These are phyloP conservation scores for Wallemia mellicola DNA, from an alignment of 1,284 basidiomycete species.

Conservation along the genomic window DNA sequence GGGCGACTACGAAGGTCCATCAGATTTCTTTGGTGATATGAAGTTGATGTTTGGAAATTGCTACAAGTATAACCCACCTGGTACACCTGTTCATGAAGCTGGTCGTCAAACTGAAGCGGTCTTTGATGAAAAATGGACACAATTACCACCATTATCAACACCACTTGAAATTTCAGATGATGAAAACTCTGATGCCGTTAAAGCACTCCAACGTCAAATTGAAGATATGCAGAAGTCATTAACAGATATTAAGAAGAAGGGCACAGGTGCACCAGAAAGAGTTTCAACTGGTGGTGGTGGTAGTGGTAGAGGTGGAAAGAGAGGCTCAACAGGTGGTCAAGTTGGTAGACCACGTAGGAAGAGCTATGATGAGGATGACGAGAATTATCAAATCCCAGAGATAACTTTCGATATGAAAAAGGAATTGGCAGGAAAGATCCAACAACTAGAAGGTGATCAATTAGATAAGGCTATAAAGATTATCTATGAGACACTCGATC, in stretches of 20 bases:
- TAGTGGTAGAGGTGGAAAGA: constrained; percentile 17
- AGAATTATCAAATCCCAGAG: constrained; percentile 27
- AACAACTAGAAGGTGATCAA: constrained; percentile 39
- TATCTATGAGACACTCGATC: constrained; percentile 34
- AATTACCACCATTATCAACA: constrained; percentile 30
- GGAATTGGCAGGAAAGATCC: constrained; percentile 73
- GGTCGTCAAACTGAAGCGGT: constrained; percentile 49
- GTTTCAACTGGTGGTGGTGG: constrained; percentile 11
- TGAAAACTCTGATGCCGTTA: constrained; percentile 23
- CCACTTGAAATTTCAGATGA: constrained; percentile 11
- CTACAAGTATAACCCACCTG: constrained; percentile 64
- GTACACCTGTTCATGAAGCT: constrained; percentile 54
- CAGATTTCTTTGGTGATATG: constrained; percentile 66
- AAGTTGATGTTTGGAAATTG: constrained; percentile 84
- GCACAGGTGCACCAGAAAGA: constrained; percentile 3
- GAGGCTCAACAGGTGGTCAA: constrained; percentile 9
- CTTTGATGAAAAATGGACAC: constrained; percentile 74
- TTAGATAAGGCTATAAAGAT: constrained; percentile 63
- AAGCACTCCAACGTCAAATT: constrained; percentile 14
- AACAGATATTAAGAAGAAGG: constrained; percentile 16
- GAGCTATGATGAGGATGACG: not conserved
- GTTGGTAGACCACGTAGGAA: constrained; percentile 5
- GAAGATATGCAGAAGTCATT: constrained; percentile 20
- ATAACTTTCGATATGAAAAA: constrained; percentile 84
- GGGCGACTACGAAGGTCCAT: constrained; percentile 38